Base-by-base conservation (phyloP, 1,284 basidiomycete genomes). In the Flammula alnicola region DNA sequence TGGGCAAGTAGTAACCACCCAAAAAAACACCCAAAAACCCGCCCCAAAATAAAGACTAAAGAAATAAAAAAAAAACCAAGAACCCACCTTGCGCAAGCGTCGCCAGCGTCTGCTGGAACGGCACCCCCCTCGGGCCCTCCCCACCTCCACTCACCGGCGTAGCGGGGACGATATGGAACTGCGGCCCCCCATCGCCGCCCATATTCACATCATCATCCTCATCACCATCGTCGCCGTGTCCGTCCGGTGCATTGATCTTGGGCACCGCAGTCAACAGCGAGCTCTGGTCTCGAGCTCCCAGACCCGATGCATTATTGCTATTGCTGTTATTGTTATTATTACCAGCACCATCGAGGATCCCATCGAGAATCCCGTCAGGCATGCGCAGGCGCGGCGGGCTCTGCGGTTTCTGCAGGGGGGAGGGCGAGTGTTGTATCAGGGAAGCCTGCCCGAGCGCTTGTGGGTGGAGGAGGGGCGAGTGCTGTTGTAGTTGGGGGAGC, bases 161-260 rank as follows among this genome's bases (percentile, higher is more conserved):
- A n/a, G 88, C 87, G 22, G 88, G 88, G 5, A 90, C 87, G 52
- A 91, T 83, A 59, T 89, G 81, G 56, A 91, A 74, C 41, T 78
- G 78, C 1, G 85, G 86, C 0, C 84, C 59, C 6, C 56, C 83
- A 3, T 71, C 64, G 40, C 74, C 67, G n/a, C 70, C 71, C 8
- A 60, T 47, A n/a, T n/a, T n/a, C n/a, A n/a, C n/a, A n/a, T n/a
- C n/a, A n/a, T n/a, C n/a, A n/a, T n/a, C n/a, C n/a, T n/a, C n/a
- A n/a, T n/a, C n/a, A n/a, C n/a, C n/a, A n/a, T n/a, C n/a, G n/a
- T 49, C 52, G 9, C 57, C 53, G 11, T 46, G 49, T 2, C 79
- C 84, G 9, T 81, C 79, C 12, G 85, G 85, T 3, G 84, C 84
- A 54, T 86, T 84, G 63, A 87, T 88, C 51, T 73, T 77, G 3